Evolutionary conservation across 108 stramenopile genomes (phyloP).

Genomic region (Skeletonema grethae): DNA sequence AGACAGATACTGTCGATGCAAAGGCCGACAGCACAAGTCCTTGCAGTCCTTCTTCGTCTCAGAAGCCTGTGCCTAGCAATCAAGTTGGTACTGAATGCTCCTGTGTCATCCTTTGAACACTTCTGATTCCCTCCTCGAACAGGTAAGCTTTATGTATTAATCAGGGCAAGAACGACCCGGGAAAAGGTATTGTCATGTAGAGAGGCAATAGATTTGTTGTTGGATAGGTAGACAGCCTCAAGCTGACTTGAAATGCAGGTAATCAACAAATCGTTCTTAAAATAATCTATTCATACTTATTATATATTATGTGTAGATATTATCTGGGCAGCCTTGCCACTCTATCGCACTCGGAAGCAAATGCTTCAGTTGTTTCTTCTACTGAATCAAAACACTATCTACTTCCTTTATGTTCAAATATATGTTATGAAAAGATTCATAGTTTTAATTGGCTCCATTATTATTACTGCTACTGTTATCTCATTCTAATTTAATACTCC

Average conservation of each 20-base stretch:
- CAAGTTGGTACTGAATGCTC: background rate
- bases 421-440: too few relatives aligned
- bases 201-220: too few relatives aligned
- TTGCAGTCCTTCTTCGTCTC: background rate
- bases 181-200: background rate
- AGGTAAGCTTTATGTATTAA: background rate
- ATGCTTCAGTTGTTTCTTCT: too few relatives aligned
- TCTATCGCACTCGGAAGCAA: too few relatives aligned
- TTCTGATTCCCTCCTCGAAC: background rate
- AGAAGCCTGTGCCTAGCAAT: background rate
- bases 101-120: slow-evolving; percentile 1
- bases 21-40: background rate
- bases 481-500: too few relatives aligned
- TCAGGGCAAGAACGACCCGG: background rate
- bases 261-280: background rate
- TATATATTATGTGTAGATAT: too few relatives aligned
- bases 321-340: too few relatives aligned
- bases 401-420: too few relatives aligned
- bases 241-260: background rate
- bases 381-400: too few relatives aligned
- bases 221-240: background rate
- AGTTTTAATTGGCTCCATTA: too few relatives aligned
- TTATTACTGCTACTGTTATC: background rate
- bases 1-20: background rate
- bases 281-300: background rate